phyloP scores from a whole-genome alignment of 2,329 filamentous ascomycete species.

The Apiospora koreana region DNA sequence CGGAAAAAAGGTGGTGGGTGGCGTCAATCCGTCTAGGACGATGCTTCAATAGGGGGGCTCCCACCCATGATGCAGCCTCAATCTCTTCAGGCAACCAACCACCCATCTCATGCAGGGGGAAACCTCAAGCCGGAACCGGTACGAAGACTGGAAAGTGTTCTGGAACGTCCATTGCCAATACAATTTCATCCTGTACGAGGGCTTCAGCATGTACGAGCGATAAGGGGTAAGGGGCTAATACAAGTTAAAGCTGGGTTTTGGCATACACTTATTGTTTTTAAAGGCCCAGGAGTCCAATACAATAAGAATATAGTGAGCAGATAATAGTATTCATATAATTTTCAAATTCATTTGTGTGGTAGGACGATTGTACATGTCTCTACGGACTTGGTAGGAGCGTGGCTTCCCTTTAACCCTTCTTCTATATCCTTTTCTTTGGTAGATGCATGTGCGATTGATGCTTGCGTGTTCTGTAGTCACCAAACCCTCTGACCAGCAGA shows the following conservation, averaged over 20 bases:
- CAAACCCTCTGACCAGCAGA: neutral
- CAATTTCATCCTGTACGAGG: neutral
- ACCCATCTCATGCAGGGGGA: no score
- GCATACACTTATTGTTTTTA: no score
- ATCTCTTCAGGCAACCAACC: no score
- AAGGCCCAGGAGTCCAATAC: neutral
- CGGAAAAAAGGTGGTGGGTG: no score
- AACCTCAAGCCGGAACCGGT: no score
- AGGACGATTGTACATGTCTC: neutral
- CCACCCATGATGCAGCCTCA: no score
- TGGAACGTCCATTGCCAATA: no score
- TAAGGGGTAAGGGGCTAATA: neutral
- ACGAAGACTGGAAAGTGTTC: no score
- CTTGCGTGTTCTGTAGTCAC: neutral
- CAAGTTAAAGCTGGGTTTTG: neutral
- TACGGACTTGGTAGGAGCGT: neutral
- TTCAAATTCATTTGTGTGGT: neutral
- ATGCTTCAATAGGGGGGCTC: no score
- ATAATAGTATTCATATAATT: neutral
- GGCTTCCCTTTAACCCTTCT: conserved; percentile 2
- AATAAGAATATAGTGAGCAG: neutral
- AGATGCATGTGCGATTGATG: neutral
- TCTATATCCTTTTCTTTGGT: neutral
- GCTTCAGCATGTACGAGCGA: neutral
- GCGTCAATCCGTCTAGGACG: no score